These are phyloP conservation scores for Conoideocrella luteorostrata DNA, from an alignment of 2,329 filamentous ascomycete species.

Conservation along the genomic window DNA sequence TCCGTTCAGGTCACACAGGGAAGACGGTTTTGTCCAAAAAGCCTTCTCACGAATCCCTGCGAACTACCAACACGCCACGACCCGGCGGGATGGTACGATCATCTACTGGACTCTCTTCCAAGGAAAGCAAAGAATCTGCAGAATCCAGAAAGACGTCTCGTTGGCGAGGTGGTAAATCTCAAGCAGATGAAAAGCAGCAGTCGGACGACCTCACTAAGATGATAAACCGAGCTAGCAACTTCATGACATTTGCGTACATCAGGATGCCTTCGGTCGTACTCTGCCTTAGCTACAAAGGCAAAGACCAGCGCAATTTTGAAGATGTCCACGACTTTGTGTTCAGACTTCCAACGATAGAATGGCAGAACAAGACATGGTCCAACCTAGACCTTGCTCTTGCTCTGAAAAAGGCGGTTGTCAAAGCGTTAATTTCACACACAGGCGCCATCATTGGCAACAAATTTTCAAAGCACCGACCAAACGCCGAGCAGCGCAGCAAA, in stretches of 20 bases:
- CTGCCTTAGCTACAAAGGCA: slow-evolving; percentile 94
- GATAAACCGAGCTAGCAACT: slow-evolving; percentile 91
- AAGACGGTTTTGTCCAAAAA: slow-evolving; percentile 42
- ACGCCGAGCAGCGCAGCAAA: slow-evolving; percentile 68
- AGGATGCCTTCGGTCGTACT: slow-evolving; percentile 92
- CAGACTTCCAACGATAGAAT: slow-evolving; percentile 87
- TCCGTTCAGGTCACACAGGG: slow-evolving; percentile 36
- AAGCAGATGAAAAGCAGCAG: slow-evolving; percentile 51
- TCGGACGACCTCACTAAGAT: slow-evolving; percentile 93
- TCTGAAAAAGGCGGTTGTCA: slow-evolving; percentile 89
- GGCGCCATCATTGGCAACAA: slow-evolving; percentile 98
- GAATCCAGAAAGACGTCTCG: slow-evolving; percentile 41
- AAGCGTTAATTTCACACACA: slow-evolving; percentile 88
- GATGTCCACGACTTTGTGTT: slow-evolving; percentile 98
- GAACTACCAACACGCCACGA: slow-evolving; percentile 31
- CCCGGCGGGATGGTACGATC: slow-evolving; percentile 38
- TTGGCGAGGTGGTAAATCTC: slow-evolving; percentile 46
- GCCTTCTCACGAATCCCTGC: slow-evolving; percentile 51
- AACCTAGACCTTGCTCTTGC: slow-evolving; percentile 90
- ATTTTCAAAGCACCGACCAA: slow-evolving; percentile 81
- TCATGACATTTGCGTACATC: slow-evolving; percentile 95
- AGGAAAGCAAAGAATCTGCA: slow-evolving; percentile 30
- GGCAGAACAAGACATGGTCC: slow-evolving; percentile 98
- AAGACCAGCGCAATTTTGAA: slow-evolving; percentile 89
- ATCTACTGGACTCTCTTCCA: slow-evolving; percentile 38